Evolutionary conservation across 306 rosid genomes (phyloP), one percentile per base, ranked within the genome.

Genomic region (Albizia julibrissin): DNA sequence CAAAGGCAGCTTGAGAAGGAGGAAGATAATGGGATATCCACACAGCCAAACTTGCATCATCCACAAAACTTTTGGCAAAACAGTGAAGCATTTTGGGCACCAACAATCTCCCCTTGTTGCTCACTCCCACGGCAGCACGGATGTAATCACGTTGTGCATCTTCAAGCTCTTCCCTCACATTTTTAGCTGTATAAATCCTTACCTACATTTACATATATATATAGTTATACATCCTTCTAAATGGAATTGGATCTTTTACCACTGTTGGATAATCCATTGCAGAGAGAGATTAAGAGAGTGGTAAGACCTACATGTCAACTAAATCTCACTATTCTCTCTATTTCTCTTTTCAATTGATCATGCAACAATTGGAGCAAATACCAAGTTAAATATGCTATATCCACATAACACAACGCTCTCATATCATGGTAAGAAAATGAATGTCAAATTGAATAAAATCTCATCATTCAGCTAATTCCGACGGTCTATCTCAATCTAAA

Each of bases 21-120:
- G 92, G 96, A 72, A 91, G 97, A 84, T 88, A 92, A 75, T 85
- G 92, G 6, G 88, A 90, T 77, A 92, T 90, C 97, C 97, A 92
- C 22, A 90, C 90, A 21, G 91, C 97, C 84, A 92, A 75, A 56
- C 88, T 87, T 15, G 91, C 79, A 77, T 91, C 93, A 74, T 88
- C 92, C 72, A 88, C 91, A 18, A 81, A 85, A 77, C 86, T 83
- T 80, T 91, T 92, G 80, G 94, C 91, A 52, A 88, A 90, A 81
- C 90, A 87, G 77, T 92, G 92, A 72, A 92, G 84, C 90, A 92
- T 78, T 89, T 92, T 92, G 27, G 97, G 94, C 27, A 92, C 90
- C 80, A 92, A 52, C 54, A 92, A 80, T 79, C 90, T 90, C 74
- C 97, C 97, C 68, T 86, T 90, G 89, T 76, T 83, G 86, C 96